A percentile compares a stretch with the other conserved stretches of the same genome.
phyloP scores from a whole-genome alignment of 148 eudicot genomes.

The Bassia scoparia region DNA sequence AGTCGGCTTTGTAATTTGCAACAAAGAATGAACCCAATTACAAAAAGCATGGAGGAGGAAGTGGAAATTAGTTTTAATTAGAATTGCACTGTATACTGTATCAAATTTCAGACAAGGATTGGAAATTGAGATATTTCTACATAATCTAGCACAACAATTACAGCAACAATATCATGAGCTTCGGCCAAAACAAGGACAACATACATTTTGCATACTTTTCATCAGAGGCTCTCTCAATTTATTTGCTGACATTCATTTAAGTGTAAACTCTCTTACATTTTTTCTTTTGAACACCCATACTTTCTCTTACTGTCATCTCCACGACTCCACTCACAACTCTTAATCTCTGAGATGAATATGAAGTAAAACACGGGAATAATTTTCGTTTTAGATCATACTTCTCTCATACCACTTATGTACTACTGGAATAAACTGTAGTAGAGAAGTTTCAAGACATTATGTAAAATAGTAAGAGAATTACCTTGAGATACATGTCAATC shows the following conservation, averaged over 20 bases:
- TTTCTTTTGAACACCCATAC: background rate
- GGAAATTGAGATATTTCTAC: too few relatives aligned
- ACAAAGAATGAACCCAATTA: background rate
- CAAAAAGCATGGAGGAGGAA: background rate
- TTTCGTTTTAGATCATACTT: background rate
- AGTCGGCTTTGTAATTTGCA: background rate
- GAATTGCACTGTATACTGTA: background rate
- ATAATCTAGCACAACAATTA: too few relatives aligned
- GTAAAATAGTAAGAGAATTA: constrained; percentile 27
- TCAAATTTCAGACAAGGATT: background rate
- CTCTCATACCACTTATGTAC: background rate
- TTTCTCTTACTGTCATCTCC: background rate
- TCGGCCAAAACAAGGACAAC: too few relatives aligned
- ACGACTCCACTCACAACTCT: background rate
- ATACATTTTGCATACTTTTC: background rate
- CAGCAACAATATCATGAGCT: too few relatives aligned
- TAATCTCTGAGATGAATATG: background rate
- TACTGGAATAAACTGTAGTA: background rate
- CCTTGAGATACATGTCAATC: constrained; percentile 89
- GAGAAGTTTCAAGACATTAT: background rate
- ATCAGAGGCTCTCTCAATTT: background rate
- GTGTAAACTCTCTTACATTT: too few relatives aligned
- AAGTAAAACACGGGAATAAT: background rate
- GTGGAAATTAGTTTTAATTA: background rate
- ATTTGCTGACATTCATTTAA: background rate